phyloP scores from a whole-genome alignment of 2,329 filamentous ascomycete species.

The Fusarium nurragi region DNA sequence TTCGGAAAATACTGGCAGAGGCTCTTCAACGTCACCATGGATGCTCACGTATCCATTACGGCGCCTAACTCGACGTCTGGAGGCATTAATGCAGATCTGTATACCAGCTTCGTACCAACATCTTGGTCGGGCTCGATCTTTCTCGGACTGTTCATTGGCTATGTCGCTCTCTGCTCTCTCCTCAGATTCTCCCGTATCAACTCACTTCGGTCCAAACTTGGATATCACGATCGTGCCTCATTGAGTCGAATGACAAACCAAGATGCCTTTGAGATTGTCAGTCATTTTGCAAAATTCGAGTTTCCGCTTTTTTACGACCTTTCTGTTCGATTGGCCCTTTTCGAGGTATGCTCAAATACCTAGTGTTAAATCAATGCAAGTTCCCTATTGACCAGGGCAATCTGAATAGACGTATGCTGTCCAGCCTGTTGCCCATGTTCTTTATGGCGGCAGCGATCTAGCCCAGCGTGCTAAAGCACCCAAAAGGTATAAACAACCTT shows the following conservation, averaged over 20 bases:
- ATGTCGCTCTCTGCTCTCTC: slow-evolving; percentile 48
- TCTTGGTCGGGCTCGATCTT: slow-evolving; percentile 29
- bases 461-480: slow-evolving; percentile 45
- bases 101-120: background rate
- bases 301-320: slow-evolving; percentile 53
- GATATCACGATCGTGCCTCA: slow-evolving; percentile 50
- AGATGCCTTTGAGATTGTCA: slow-evolving; percentile 58
- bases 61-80: slow-evolving; percentile 13
- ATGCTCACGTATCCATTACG: slow-evolving; percentile 4
- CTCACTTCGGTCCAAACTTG: slow-evolving; percentile 43
- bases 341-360: slow-evolving; percentile 46
- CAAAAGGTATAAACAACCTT: slow-evolving; percentile 47
- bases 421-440: slow-evolving; percentile 50
- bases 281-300: slow-evolving; percentile 47
- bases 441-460: slow-evolving; percentile 51
- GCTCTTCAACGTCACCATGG: slow-evolving; percentile 6
- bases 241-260: slow-evolving; percentile 53
- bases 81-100: background rate
- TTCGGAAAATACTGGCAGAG: background rate
- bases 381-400: background rate
- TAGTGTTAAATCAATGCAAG: background rate
- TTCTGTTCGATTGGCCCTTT: slow-evolving; percentile 52
- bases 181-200: slow-evolving; percentile 51
- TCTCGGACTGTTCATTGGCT: slow-evolving; percentile 42
- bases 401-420: slow-evolving; percentile 52